Base-by-base conservation (phyloP, 2,329 filamentous ascomycete species). In the Curvularia hawaiiensis region DNA sequence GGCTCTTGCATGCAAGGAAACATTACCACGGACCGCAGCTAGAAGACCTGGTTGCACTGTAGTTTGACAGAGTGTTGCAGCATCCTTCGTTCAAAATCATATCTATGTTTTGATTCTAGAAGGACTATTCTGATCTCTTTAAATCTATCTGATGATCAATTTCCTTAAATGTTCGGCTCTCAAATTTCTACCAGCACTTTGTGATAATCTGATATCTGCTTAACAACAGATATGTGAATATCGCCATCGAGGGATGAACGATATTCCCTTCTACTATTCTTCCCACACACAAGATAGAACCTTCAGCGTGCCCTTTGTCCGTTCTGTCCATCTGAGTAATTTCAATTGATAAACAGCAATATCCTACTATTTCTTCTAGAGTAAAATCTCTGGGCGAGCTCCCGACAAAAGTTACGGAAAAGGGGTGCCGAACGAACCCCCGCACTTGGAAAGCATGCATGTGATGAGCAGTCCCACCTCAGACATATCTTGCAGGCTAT, bases 1-100 rank as follows among this genome's bases (percentile, higher is more conserved):
- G 41, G 41, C 28, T 44, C 41, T 7, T 44, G 22, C 41, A 44
- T 44, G 41, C 41, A 44, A 44, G 24, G 41, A 44, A 44, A 44
- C 41, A 44, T 4, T 44, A 44, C 3, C 41, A 44, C 0, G 41
- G 41, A 4, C 41, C 41, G n/a, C 22, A 44, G 14, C 22, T 44
- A 10, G 41, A 44, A 44, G 41, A 44, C 28, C 14, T 44, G 22
- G 12, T 44, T 44, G 41, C 22, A 28, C 28, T 44, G 22, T 44
- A 44, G 22, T 44, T 44, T 12, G 41, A 28, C 3, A 4, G 22
- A 28, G 41, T 44, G 24, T 5, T 44, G 12, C 24, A 4, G 41
- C 41, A 3, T 44, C 41, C 1, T 44, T 28, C 3, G 28, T 7
- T 28, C 9, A 9, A n/a, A 43, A 28, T n/a, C 12, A 44, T 44